Evolutionary conservation across 106 monocot genomes (phyloP).

Genomic region (Dendrobium officinale): DNA sequence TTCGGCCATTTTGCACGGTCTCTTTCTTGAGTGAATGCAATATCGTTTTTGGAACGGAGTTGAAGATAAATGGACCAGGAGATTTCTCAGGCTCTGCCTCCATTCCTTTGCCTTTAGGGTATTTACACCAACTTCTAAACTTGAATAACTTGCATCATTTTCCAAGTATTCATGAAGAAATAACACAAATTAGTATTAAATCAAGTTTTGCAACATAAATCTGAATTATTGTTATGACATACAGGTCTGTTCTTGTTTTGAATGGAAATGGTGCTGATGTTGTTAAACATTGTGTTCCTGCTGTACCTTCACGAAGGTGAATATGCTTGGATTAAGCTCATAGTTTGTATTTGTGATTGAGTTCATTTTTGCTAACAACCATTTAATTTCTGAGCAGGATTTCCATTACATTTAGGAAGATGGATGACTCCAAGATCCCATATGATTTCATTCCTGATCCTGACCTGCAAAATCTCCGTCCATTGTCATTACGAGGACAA

Average conservation of each 20-base stretch:
- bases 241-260: conserved; percentile 65
- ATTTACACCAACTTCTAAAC: not conserved
- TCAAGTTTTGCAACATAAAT: not conserved
- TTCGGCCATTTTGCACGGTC: conserved; percentile 50
- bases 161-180: no score
- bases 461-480: conserved; percentile 29
- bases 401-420: conserved; percentile 66
- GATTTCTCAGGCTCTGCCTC: conserved; percentile 31
- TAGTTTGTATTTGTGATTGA: not conserved
- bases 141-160: no score
- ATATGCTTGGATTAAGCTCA: not conserved
- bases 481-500: not conserved
- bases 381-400: conserved; percentile 26
- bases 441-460: conserved; percentile 23
- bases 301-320: conserved; percentile 23
- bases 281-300: conserved; percentile 74
- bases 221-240: not conserved
- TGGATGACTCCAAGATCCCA: conserved; percentile 48
- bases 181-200: not conserved
- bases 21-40: conserved; percentile 39
- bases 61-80: conserved; percentile 31
- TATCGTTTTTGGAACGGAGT: conserved; percentile 42
- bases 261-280: conserved; percentile 83
- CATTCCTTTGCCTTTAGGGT: conserved; percentile 45
- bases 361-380: not conserved